These are phyloP conservation scores for Lachnellula willkommii DNA, from an alignment of 2,329 filamentous ascomycete species.

Conservation along the genomic window DNA sequence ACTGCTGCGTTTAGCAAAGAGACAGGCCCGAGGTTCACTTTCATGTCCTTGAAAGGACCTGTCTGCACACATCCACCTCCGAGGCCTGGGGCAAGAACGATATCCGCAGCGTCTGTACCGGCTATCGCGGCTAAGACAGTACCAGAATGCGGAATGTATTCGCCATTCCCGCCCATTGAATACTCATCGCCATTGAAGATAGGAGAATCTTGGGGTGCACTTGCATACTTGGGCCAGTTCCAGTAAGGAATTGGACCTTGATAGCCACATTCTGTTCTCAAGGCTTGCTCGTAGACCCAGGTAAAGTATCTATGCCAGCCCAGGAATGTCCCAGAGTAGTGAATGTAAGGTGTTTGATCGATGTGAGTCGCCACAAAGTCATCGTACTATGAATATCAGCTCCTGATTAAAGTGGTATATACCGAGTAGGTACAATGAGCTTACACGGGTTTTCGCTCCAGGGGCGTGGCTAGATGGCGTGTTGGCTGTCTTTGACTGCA, in stretches of 20 bases:
- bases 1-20: not conserved
- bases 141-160: slow-evolving; percentile 23
- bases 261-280: slow-evolving; percentile 38
- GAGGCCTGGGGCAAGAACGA: slow-evolving; percentile 39
- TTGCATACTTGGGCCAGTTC: slow-evolving; percentile 42
- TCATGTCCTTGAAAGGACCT: slow-evolving; percentile 39
- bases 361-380: slow-evolving; percentile 34
- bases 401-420: not conserved
- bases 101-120: not conserved
- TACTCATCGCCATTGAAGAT: slow-evolving; percentile 47
- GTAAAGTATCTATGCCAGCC: slow-evolving; percentile 40
- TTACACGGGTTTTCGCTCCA: slow-evolving; percentile 30
- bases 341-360: slow-evolving; percentile 24
- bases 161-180: slow-evolving; percentile 43
- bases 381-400: slow-evolving; percentile 25
- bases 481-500: slow-evolving; percentile 25
- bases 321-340: slow-evolving; percentile 27
- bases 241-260: slow-evolving; percentile 27
- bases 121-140: slow-evolving; percentile 12
- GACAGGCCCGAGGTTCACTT: slow-evolving; percentile 18
- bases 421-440: not conserved
- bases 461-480: slow-evolving; percentile 24
- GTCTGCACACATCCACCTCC: slow-evolving; percentile 50
- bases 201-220: slow-evolving; percentile 43
- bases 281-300: slow-evolving; percentile 36